phyloP scores from a whole-genome alignment of 2,329 filamentous ascomycete genomes.

The Delphinella strobiligena region DNA sequence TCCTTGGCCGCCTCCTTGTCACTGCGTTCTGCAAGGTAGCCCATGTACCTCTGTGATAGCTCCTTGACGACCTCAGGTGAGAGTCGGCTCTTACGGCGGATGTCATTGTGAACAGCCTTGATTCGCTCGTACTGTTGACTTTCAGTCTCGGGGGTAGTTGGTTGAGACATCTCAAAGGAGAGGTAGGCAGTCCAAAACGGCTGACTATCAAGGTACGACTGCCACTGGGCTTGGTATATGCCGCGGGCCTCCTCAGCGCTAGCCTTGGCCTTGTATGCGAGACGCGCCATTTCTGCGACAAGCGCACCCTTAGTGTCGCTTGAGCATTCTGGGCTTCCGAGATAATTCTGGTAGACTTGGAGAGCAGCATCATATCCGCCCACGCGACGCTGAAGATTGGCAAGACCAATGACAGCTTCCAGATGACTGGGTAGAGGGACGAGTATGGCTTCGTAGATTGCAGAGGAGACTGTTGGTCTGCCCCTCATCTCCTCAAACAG shows the following conservation, averaged over 20 bases:
- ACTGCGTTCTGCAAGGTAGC: constrained; percentile 72
- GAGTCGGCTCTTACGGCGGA: constrained; percentile 62
- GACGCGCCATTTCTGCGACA: constrained; percentile 74
- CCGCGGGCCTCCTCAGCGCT: constrained; percentile 68
- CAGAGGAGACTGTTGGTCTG: constrained; percentile 64
- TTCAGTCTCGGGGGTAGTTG: constrained; percentile 54
- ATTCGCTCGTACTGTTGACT: constrained; percentile 58
- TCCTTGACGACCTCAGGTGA: constrained; percentile 57
- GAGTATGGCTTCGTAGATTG: constrained; percentile 74
- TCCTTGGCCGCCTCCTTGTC: constrained; percentile 75
- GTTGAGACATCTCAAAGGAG: constrained; percentile 77
- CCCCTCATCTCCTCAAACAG: constrained; percentile 85
- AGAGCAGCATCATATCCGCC: constrained; percentile 75
- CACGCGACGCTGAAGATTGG: constrained; percentile 75
- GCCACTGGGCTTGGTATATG: constrained; percentile 69
- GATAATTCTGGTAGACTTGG: constrained; percentile 67
- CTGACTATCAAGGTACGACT: constrained; percentile 74
- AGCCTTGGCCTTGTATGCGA: constrained; percentile 81
- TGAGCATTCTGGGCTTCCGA: constrained; percentile 60
- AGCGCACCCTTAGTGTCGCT: constrained; percentile 75
- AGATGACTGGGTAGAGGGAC: constrained; percentile 64
- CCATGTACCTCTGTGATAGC: constrained; percentile 66
- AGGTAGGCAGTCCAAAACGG: constrained; percentile 87
- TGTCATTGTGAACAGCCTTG: constrained; percentile 65
- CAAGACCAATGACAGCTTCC: constrained; percentile 78